Conservation (phyloP, 2,329 filamentous ascomycete species). For the Truncatella angustata region DNA sequence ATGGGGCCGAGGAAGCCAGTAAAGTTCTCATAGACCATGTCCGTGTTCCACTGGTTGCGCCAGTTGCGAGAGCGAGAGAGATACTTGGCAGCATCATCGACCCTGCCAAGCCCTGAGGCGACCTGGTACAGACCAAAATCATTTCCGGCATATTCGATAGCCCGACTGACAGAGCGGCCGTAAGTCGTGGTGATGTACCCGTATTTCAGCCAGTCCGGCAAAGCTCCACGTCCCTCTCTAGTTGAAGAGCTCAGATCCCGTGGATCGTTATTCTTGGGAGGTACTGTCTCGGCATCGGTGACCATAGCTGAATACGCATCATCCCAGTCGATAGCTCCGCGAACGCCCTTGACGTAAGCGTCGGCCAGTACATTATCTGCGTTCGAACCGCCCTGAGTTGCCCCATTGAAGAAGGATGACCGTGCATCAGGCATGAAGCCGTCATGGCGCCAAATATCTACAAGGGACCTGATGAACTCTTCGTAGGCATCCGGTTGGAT, state of each 20-base stretch:
- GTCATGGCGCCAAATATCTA: slow-evolving; percentile 66
- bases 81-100: slow-evolving; percentile 54
- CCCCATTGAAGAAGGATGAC: slow-evolving; percentile 68
- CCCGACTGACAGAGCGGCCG: slow-evolving; percentile 60
- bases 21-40: slow-evolving; percentile 57
- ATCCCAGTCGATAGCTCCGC: slow-evolving; percentile 62
- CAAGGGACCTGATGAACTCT: slow-evolving; percentile 63
- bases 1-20: slow-evolving; percentile 66
- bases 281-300: slow-evolving; percentile 63
- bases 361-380: slow-evolving; percentile 71
- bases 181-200: slow-evolving; percentile 66
- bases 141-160: slow-evolving; percentile 67
- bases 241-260: slow-evolving; percentile 59
- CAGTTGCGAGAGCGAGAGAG: slow-evolving; percentile 64
- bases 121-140: slow-evolving; percentile 68
- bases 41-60: slow-evolving; percentile 69
- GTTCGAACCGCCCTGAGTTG: slow-evolving; percentile 68
- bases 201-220: slow-evolving; percentile 64
- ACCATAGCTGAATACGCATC: slow-evolving; percentile 62
- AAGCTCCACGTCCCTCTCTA: slow-evolving; percentile 65
- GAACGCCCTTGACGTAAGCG: slow-evolving; percentile 67
- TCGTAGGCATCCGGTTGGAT: slow-evolving; percentile 62
- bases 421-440: slow-evolving; percentile 65
- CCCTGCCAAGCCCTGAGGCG: slow-evolving; percentile 54
- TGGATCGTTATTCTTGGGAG: slow-evolving; percentile 57